Conservation (phyloP, 768 basidiomycete species). For the Hysterangium stoloniferum region DNA sequence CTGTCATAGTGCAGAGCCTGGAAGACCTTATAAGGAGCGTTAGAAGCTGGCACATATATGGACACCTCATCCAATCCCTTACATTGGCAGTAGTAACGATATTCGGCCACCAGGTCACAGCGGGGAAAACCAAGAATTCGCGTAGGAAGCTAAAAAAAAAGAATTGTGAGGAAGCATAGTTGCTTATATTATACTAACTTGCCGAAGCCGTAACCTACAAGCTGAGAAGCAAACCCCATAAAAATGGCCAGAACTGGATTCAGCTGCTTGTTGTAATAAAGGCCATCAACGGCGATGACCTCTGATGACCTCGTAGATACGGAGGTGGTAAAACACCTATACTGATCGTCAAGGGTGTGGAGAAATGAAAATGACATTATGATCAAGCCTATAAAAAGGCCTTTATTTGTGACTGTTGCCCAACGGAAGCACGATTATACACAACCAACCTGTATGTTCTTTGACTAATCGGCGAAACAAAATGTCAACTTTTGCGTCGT, state of each 20-base stretch:
- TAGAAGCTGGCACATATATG: no score
- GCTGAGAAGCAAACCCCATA: slow-evolving; percentile 21
- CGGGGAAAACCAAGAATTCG: slow-evolving; percentile 16
- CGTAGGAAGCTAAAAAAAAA: slow-evolving; percentile 12
- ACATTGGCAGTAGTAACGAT: slow-evolving; percentile 21
- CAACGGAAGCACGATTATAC: no score
- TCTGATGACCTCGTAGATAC: slow-evolving; percentile 26
- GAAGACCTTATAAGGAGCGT: slow-evolving; percentile 21
- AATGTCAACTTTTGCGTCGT: background rate
- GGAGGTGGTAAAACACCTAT: slow-evolving; percentile 24
- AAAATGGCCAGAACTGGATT: slow-evolving; percentile 25
- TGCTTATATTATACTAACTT: slow-evolving; percentile 1
- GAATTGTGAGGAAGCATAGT: background rate
- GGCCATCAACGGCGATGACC: slow-evolving; percentile 25
- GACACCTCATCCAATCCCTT: no score
- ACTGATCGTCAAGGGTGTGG: background rate
- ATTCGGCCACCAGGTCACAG: slow-evolving; percentile 18
- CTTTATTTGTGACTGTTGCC: no score
- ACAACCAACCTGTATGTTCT: slow-evolving; percentile 18
- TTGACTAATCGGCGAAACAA: slow-evolving; percentile 23
- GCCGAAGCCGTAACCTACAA: slow-evolving; percentile 22
- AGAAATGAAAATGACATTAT: slow-evolving; percentile 17
- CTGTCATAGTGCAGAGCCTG: slow-evolving; percentile 25
- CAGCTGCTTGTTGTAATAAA: slow-evolving; percentile 19
- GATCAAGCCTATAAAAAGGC: slow-evolving; percentile 15